Conservation (phyloP, 768 basidiomycete species). For the Lentinula guzmanii region DNA sequence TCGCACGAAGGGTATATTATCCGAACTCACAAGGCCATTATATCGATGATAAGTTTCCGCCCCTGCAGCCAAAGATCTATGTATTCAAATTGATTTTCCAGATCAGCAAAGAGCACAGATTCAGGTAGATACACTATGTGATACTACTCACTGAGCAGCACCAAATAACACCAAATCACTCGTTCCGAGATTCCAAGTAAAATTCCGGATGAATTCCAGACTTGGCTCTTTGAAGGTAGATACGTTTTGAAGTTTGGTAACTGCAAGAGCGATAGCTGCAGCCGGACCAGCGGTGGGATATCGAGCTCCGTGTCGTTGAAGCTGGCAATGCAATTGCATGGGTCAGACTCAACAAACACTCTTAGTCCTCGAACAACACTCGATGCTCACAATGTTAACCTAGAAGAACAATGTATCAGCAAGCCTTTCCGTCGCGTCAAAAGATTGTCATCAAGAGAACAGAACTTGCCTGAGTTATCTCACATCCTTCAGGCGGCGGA, state of each 20-base stretch:
- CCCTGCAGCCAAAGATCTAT: constrained; percentile 44
- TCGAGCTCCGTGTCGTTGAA: constrained; percentile 78
- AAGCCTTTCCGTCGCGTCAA: not conserved
- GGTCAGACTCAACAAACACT: too few species aligned
- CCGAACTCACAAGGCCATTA: constrained; percentile 23
- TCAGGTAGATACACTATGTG: not conserved
- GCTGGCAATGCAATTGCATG: constrained; percentile 26
- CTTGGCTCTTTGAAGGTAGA: constrained; percentile 34
- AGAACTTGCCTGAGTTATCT: constrained; percentile 40
- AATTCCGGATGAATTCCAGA: constrained; percentile 54
- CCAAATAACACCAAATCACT: constrained; percentile 65
- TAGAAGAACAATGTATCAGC: constrained; percentile 15
- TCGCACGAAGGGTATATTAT: constrained; percentile 41
- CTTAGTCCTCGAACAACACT: too few species aligned
- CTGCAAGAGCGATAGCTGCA: constrained; percentile 33
- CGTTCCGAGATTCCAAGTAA: constrained; percentile 50
- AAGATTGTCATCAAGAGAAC: not conserved
- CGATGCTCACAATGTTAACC: constrained; percentile 53
- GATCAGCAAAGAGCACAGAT: not conserved
- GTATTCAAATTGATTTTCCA: not conserved
- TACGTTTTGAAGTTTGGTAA: constrained; percentile 50
- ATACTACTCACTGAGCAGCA: constrained; percentile 47
- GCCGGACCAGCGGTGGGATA: constrained; percentile 57
- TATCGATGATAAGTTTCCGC: constrained; percentile 36
- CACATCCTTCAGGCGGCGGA: constrained; percentile 41